Evolutionary conservation across 1,139 yeast species (phyloP).

Genomic region (Saccharomyces hybrid): DNA sequence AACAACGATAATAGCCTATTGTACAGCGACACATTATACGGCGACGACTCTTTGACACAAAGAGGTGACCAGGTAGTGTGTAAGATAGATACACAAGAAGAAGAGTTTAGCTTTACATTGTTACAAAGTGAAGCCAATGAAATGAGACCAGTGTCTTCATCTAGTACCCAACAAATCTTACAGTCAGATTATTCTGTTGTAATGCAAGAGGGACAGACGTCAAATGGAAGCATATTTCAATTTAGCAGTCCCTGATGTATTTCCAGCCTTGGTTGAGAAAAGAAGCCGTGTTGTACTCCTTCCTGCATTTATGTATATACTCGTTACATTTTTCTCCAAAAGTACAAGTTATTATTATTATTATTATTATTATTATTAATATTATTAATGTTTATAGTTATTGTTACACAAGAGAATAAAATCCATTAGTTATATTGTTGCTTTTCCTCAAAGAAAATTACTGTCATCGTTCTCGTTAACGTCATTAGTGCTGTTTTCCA

Average conservation of each 20-base stretch:
- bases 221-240: not conserved
- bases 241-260: not conserved
- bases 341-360: not conserved
- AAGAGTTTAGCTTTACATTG: not conserved
- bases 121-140: not conserved
- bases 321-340: not conserved
- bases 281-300: not conserved
- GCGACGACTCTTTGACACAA: not conserved
- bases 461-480: not conserved
- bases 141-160: not conserved
- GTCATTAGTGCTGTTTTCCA: conserved; percentile 2
- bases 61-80: not conserved
- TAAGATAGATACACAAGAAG: not conserved
- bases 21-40: not conserved
- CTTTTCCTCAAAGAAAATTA: not conserved
- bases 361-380: not conserved
- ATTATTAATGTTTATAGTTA: not conserved
- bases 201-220: not conserved
- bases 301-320: not conserved
- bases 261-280: not conserved
- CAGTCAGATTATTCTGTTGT: not conserved
- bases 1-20: not conserved
- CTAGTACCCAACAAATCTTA: not conserved
- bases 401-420: not conserved
- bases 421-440: conserved; percentile 5